Evolutionary conservation across 192 early-diverging fungal genomes (phyloP), one percentile per base, ranked within the genome.

Genomic region (Paraglomus brasilianum): DNA sequence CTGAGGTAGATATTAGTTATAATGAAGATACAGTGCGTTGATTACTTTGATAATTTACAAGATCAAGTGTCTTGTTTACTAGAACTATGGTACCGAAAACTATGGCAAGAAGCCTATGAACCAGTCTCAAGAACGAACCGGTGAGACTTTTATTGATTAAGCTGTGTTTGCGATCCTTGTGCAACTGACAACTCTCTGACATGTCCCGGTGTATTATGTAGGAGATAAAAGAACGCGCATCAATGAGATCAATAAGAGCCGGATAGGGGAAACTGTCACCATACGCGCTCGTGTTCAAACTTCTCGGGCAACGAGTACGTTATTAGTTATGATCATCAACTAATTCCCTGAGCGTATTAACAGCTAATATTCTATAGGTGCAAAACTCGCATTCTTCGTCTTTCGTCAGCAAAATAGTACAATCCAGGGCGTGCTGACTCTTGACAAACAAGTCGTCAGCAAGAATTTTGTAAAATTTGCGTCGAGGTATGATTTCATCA

Each of bases 401-500:
- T 80, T 99, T 65, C 90, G 97, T 57, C 94, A 98, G 77, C 81
- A 84, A 52, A 86, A 85, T 40, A 81, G 82, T 45, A 99, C 95
- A n/a, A 91, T 92, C 51, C 97, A 99, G 81, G 93, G 86, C 40
- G 82, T 98, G 53, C 66, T 98, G 24, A 72, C 83, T 14, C 85
- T 84, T 46, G 83, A 96, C 71, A 87, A 83, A 15, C 71, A 80
- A 22, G 82, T 74, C 8, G 82, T 96, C 71, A 96, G 94, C 89
- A 96, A 96, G 84, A 86, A 93, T 57, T 97, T 98, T 94, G 82
- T 96, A 67, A 97, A 96, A 80, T 98, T 90, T 83, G 87, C 89
- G 44, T 74, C 74, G 30, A 79, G 77, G 86, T 90, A 78, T 56
- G 64, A 39, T 74, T 83, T 13, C 51, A 79, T 19, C 38, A 56